Evolutionary conservation across 2,329 filamentous ascomycete species (phyloP), one percentile per base, ranked within the genome.

Genomic region (Parafenestella ontariensis): DNA sequence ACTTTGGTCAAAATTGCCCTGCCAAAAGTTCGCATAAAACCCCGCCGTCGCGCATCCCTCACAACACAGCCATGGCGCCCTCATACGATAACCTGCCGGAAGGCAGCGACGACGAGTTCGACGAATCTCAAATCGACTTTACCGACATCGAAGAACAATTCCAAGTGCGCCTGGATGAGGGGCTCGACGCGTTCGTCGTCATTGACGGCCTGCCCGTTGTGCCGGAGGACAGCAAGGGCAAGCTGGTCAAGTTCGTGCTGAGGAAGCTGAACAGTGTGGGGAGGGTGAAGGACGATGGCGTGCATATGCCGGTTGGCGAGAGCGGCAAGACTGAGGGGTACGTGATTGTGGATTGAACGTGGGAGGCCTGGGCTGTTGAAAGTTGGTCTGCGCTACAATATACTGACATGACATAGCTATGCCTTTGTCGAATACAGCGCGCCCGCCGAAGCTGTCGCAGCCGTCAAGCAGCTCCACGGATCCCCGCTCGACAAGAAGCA

Each of bases 401-500:
- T 51, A 59, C 65, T 73, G 46, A 70, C 58, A 36, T 37, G 20
- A 34, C 66, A 33, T 66, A 96, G 92, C 63, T 99, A 96, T 74
- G 95, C 95, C 54, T 99, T 99, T 74, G 92, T 99, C 70, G 95
- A 99, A 78, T 99, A 94, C 79, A 89, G 92, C 60, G 92, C 92
- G 11, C 84, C 95, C 52, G 91, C 89, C 72, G 93, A 98, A 81
- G 95, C 95, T 24, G 84, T 91, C 52, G 91, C 91, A 49, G 95
- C 94, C 52, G 91, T 93, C 68, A 93, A 96, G 77, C 87, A 90
- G 70, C 89, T 99, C 55, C 88, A 99, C 77, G 86, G 87, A 70
- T 88, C 90, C 5, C 86, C 94, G 40, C 89, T 99, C 71, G 95
- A 99, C 82, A 98, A 96, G 86, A 97, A 89, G 81, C 93, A 99